A percentile compares a stretch with the other conserved stretches of the same genome.
Conservation (phyloP, 1,284 basidiomycete species). For the Heterobasidion irregulare region DNA sequence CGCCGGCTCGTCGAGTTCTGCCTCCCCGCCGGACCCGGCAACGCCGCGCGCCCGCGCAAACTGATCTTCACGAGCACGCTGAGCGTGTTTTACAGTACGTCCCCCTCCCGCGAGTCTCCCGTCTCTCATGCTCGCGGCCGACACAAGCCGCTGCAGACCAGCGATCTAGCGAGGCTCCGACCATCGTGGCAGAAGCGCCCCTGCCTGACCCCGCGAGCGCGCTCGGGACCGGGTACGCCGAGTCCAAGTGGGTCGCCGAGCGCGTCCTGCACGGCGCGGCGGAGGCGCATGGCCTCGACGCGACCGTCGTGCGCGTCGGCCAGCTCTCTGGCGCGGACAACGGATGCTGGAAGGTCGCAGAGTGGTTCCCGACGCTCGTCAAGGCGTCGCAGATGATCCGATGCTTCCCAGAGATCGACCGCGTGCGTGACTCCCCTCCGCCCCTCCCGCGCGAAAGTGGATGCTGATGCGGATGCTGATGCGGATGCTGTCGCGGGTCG, state of each 20-base stretch:
- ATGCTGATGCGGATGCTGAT: no score
- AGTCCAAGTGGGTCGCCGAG: slow-evolving; percentile 2
- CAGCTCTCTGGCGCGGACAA: neutral
- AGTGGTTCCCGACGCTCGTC: slow-evolving; percentile 19
- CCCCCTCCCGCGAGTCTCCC: neutral
- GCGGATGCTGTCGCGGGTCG: no score
- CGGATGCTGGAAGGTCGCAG: neutral
- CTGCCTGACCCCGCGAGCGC: neutral
- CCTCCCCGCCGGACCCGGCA: neutral
- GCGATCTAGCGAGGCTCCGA: neutral
- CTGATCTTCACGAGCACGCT: neutral
- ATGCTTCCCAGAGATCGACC: neutral
- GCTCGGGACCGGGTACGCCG: neutral
- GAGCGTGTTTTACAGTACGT: neutral
- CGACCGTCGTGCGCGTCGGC: neutral
- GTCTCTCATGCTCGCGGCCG: neutral
- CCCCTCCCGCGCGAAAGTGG: neutral
- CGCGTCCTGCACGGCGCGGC: neutral
- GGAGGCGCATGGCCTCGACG: neutral
- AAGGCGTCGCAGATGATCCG: neutral
- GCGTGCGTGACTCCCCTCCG: neutral
- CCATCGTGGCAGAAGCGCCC: neutral
- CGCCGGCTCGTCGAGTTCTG: neutral
- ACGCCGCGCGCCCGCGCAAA: no score
- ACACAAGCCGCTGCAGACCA: no score